Evolutionary conservation across 495 filamentous ascomycete genomes (phyloP).

Genomic region (Hamigera avellanea): DNA sequence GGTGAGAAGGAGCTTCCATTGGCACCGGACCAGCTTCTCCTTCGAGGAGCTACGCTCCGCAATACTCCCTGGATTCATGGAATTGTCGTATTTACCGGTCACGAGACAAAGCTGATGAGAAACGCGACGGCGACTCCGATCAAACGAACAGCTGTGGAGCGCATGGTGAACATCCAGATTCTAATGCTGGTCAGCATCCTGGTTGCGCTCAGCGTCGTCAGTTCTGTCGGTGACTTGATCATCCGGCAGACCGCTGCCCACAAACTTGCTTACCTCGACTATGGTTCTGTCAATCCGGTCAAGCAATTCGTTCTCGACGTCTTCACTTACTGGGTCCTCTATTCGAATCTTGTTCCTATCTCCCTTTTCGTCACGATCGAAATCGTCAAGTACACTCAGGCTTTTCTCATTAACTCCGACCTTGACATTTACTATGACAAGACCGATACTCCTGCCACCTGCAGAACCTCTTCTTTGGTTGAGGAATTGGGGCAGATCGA

Average conservation of each 20-base stretch:
- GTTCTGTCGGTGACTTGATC: conserved; percentile 83
- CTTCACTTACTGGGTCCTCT: conserved; percentile 98
- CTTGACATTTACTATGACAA: conserved; percentile 96
- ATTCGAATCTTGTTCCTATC: conserved; percentile 92
- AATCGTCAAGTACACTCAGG: conserved; percentile 94
- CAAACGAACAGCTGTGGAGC: conserved; percentile 91
- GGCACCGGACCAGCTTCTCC: conserved; percentile 70
- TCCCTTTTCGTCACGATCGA: conserved; percentile 97
- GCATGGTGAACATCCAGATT: conserved; percentile 86
- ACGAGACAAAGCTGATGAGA: conserved; percentile 98
- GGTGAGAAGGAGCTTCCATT: conserved; percentile 90
- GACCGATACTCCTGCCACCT: conserved; percentile 90
- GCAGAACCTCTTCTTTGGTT: conserved; percentile 89
- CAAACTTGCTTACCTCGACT: conserved; percentile 60
- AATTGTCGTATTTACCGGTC: conserved; percentile 93
- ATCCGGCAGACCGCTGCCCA: conserved; percentile 47
- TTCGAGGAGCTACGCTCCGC: conserved; percentile 86
- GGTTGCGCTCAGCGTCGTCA: conserved; percentile 71
- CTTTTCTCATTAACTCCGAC: conserved; percentile 93
- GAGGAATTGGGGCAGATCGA: conserved; percentile 98
- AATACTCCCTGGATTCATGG: conserved; percentile 99
- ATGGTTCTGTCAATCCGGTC: conserved; percentile 47
- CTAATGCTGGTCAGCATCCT: conserved; percentile 81
- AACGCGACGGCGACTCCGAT: conserved; percentile 97
- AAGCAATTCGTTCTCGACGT: conserved; percentile 88